Evolutionary conservation across 2,329 filamentous ascomycete genomes (phyloP).

Genomic region (Stagonosporopsis rhizophila): DNA sequence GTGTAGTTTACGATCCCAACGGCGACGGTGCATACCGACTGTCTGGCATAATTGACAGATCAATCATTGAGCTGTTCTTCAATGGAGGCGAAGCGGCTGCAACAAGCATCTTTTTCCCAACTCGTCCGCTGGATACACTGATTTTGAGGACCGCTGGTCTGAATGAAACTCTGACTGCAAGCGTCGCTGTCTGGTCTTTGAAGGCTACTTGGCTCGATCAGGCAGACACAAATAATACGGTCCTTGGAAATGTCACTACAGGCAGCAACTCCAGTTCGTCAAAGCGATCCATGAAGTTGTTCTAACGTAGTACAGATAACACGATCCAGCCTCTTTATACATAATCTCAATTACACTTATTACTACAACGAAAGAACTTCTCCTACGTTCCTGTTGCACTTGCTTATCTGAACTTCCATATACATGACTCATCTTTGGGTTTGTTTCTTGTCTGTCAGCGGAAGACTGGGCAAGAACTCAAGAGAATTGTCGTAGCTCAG

Average conservation of each 20-base stretch:
- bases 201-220: constrained; percentile 49
- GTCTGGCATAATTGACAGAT: constrained; percentile 61
- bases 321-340: too few relatives aligned
- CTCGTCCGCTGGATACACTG: constrained; percentile 51
- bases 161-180: constrained; percentile 47
- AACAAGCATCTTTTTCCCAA: constrained; percentile 61
- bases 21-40: constrained; percentile 49
- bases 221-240: constrained; percentile 38
- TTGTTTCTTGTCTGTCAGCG: too few relatives aligned
- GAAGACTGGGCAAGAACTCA: too few relatives aligned
- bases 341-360: too few relatives aligned
- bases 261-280: constrained; percentile 1
- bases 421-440: too few relatives aligned
- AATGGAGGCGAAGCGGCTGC: constrained; percentile 59
- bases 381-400: too few relatives aligned
- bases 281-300: not conserved
- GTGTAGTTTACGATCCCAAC: constrained; percentile 32
- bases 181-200: constrained; percentile 50
- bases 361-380: too few relatives aligned
- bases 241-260: constrained; percentile 46
- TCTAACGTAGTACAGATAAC: constrained; percentile 1
- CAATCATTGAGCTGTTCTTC: constrained; percentile 63
- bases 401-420: too few relatives aligned
- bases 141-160: constrained; percentile 40
- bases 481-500: too few relatives aligned